These are phyloP conservation scores for Aspergillus sp. DNA, from an alignment of 2,329 filamentous ascomycete genomes.

Conservation along the genomic window DNA sequence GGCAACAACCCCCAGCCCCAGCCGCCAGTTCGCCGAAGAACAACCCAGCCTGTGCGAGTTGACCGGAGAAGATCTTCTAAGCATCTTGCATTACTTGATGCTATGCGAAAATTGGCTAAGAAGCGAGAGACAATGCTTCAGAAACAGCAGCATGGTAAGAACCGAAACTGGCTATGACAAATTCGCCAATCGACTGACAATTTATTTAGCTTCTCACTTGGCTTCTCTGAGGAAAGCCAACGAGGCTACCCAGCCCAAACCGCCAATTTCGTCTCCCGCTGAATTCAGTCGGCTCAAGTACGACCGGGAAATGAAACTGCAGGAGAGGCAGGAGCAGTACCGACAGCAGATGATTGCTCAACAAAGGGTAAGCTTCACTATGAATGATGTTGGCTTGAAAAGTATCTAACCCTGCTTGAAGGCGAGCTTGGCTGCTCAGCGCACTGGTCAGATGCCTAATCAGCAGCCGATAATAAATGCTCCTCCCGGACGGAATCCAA, in stretches of 20 bases:
- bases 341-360: constrained; percentile 60
- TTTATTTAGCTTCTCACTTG: constrained; percentile 53
- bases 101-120: constrained; percentile 91
- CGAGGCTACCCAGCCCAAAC: constrained; percentile 59
- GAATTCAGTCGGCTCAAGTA: constrained; percentile 87
- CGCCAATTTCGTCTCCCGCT: constrained; percentile 67
- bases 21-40: constrained; percentile 61
- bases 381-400: neutral
- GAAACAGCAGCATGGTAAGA: constrained; percentile 74
- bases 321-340: constrained; percentile 54
- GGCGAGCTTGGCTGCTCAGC: constrained; percentile 40
- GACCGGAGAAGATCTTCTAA: constrained; percentile 82
- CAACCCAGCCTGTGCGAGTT: constrained; percentile 72
- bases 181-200: neutral
- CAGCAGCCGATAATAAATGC: constrained; percentile 34
- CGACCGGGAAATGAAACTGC: constrained; percentile 71
- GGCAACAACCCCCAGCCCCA: constrained; percentile 48
- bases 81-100: constrained; percentile 83
- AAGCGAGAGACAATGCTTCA: constrained; percentile 81
- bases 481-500: constrained; percentile 32
- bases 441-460: constrained; percentile 37
- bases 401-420: constrained; percentile 4
- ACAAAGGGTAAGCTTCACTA: constrained; percentile 41
- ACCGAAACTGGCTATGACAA: constrained; percentile 6
- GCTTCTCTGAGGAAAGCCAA: constrained; percentile 78